These are phyloP conservation scores for Yarrowia sp. DNA, from an alignment of 805 yeast species.

Conservation along the genomic window DNA sequence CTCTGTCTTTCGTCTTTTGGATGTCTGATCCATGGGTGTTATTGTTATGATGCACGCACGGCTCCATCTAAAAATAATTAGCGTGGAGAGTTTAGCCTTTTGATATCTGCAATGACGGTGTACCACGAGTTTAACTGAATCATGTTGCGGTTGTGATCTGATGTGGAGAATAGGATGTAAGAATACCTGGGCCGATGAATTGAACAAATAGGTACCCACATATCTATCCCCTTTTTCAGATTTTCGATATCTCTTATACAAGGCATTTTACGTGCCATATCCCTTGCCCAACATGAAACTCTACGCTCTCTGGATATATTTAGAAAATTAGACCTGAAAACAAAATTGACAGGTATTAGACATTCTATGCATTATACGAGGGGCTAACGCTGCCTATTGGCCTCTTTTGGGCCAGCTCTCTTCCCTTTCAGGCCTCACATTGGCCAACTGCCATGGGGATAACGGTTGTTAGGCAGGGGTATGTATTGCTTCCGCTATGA, in stretches of 20 bases:
- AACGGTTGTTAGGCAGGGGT: conserved; percentile 29
- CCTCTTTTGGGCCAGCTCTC: not conserved
- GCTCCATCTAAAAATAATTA: conserved; percentile 21
- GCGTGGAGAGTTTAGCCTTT: conserved; percentile 1
- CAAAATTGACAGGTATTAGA: not conserved
- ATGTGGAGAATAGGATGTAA: no score
- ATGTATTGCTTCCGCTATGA: not conserved
- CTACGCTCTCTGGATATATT: not conserved
- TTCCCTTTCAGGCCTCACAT: conserved; percentile 1
- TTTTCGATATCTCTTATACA: not conserved
- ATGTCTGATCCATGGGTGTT: conserved; percentile 23
- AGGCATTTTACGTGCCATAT: not conserved
- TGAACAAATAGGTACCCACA: accelerated
- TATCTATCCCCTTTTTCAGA: not conserved
- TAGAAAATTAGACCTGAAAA: conserved; percentile 19
- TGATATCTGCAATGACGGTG: conserved; percentile 13
- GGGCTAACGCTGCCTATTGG: conserved; percentile 10
- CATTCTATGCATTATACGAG: conserved; percentile 30
- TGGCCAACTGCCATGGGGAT: conserved; percentile 4
- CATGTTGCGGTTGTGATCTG: no score
- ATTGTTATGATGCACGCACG: conserved; percentile 24
- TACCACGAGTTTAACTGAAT: not conserved
- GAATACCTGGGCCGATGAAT: not conserved
- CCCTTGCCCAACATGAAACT: not conserved
- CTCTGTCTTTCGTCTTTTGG: conserved; percentile 29